Evolutionary conservation across 352 stramenopile species (phyloP).

Genomic region (Phytophthora podocarpi): DNA sequence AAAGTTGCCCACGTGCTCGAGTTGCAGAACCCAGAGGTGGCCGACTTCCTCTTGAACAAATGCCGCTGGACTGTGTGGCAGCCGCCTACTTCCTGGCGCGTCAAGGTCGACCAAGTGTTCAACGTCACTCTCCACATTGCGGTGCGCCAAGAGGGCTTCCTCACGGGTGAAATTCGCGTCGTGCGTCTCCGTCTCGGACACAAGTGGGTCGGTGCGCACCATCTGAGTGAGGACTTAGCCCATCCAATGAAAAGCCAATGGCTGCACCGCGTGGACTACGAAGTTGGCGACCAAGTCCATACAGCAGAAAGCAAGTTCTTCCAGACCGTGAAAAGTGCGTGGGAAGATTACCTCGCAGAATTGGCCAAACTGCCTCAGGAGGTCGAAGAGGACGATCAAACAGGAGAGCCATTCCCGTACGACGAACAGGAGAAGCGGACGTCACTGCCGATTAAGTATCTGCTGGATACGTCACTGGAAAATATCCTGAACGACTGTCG

Average conservation of each 20-base stretch:
- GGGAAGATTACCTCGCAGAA: constrained; percentile 62
- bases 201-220: constrained; percentile 74
- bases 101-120: constrained; percentile 71
- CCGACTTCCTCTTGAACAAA: constrained; percentile 42
- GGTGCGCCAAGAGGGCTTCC: constrained; percentile 49
- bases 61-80: constrained; percentile 65
- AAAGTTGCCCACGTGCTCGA: constrained; percentile 40
- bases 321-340: constrained; percentile 52
- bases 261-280: constrained; percentile 75
- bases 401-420: constrained; percentile 42
- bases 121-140: constrained; percentile 58
- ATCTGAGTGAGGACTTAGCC: constrained; percentile 50
- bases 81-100: constrained; percentile 61
- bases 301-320: constrained; percentile 61
- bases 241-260: constrained; percentile 45
- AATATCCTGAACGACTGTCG: constrained; percentile 50
- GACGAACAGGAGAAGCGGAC: constrained; percentile 60
- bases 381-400: constrained; percentile 37
- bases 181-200: constrained; percentile 57
- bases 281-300: constrained; percentile 39
- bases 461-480: constrained; percentile 67
- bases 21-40: constrained; percentile 36
- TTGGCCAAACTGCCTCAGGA: constrained; percentile 55
- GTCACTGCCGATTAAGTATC: constrained; percentile 62
- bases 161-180: constrained; percentile 58